Percentiles rank a stretch among this genome's conserved stretches.
phyloP scores from a whole-genome alignment of 2,329 filamentous ascomycete genomes.

The Fusarium odoratissimum region DNA sequence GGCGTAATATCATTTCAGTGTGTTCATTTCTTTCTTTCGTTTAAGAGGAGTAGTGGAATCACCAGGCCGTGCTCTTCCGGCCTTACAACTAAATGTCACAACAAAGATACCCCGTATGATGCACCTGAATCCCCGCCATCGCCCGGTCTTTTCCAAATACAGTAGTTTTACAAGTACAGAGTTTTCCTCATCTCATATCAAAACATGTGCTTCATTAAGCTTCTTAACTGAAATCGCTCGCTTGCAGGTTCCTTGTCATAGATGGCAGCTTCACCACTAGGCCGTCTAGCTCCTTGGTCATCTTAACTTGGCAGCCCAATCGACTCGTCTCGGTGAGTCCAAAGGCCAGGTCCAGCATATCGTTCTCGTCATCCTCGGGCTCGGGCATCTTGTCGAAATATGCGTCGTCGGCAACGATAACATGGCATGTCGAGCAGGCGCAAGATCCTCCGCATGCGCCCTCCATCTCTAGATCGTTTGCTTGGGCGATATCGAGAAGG shows the following conservation, averaged over 20 bases:
- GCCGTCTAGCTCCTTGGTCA: slow-evolving; percentile 91
- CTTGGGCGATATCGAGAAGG: slow-evolving; percentile 93
- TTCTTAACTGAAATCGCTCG: slow-evolving; percentile 80
- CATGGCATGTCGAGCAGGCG: slow-evolving; percentile 92
- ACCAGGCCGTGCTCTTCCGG: slow-evolving; percentile 41
- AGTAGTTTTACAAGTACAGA: slow-evolving; percentile 46
- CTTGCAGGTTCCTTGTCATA: slow-evolving; percentile 97
- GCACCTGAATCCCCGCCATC: slow-evolving; percentile 41
- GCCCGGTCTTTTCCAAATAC: slow-evolving; percentile 37
- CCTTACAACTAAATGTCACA: slow-evolving; percentile 43
- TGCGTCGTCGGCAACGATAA: slow-evolving; percentile 80
- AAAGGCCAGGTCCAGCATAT: slow-evolving; percentile 92
- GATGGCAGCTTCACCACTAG: slow-evolving; percentile 85
- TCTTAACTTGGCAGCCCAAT: slow-evolving; percentile 89
- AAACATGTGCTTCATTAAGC: slow-evolving; percentile 25
- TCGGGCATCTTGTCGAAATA: slow-evolving; percentile 83
- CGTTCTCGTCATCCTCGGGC: slow-evolving; percentile 84
- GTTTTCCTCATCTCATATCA: slow-evolving; percentile 28
- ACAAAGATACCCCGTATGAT: slow-evolving; percentile 48
- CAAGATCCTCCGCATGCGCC: slow-evolving; percentile 95
- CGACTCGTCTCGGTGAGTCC: slow-evolving; percentile 87
- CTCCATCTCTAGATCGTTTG: slow-evolving; percentile 97
- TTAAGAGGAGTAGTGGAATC: slow-evolving; percentile 47
- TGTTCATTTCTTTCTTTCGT: slow-evolving; percentile 33
- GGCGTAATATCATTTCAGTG: slow-evolving; percentile 53